phyloP scores from a whole-genome alignment of 2,329 filamentous ascomycete genomes.

The Alternaria metachromatica region DNA sequence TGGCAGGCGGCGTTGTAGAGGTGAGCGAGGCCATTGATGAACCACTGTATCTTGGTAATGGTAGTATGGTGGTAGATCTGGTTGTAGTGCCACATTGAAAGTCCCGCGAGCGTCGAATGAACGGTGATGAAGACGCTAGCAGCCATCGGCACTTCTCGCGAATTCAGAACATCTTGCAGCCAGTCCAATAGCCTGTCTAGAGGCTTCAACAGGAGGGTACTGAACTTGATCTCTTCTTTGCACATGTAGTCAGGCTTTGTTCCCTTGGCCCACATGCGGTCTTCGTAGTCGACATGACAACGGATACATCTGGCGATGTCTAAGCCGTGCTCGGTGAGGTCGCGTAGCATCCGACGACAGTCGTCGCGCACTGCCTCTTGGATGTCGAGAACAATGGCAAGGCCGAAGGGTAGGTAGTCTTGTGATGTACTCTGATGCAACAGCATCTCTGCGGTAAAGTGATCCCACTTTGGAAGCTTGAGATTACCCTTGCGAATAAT shows the following conservation, averaged over 20 bases:
- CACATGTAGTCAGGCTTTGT: conserved; percentile 29
- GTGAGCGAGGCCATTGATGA: conserved; percentile 20
- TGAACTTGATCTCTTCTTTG: conserved; percentile 21
- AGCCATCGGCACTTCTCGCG: background rate
- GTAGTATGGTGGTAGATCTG: conserved; percentile 9
- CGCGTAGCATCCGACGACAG: background rate
- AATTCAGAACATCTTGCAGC: conserved; percentile 8
- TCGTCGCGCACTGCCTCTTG: conserved; percentile 5
- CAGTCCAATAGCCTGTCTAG: conserved; percentile 12
- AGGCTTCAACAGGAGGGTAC: conserved; percentile 14
- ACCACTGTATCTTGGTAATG: conserved; percentile 21
- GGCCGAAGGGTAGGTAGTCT: conserved; percentile 22
- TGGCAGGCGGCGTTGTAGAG: conserved; percentile 29
- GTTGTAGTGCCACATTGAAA: conserved; percentile 17
- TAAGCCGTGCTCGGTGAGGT: conserved; percentile 10
- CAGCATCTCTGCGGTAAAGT: conserved; percentile 17
- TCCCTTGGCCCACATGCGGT: conserved; percentile 17
- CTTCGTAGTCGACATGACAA: conserved; percentile 24
- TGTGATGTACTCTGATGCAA: background rate
- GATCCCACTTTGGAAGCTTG: conserved; percentile 14
- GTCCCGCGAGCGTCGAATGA: conserved; percentile 21
- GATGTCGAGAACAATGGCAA: conserved; percentile 22
- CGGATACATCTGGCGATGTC: conserved; percentile 14
- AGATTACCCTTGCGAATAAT: conserved; percentile 6
- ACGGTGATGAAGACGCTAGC: conserved; percentile 12